A percentile compares a stretch with the other conserved stretches of the same genome.
These are phyloP conservation scores for Henckelia pumila DNA, from an alignment of 257 asterid species.

Conservation along the genomic window DNA sequence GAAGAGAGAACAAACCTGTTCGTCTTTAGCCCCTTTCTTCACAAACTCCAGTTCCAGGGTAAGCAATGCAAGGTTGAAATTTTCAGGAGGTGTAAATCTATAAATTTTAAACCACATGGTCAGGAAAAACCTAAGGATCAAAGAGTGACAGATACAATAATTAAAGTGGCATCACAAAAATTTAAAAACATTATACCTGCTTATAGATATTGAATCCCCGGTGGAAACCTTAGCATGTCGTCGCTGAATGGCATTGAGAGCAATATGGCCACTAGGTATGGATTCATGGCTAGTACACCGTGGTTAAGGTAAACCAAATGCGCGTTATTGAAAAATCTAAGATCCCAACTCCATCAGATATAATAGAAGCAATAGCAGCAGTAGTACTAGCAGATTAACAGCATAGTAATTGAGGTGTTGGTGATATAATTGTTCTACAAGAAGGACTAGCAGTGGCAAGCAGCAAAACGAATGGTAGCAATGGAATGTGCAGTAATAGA, in stretches of 20 bases:
- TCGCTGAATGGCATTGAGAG: slow-evolving; percentile 83
- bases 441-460: slow-evolving; percentile 3
- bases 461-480: neutral
- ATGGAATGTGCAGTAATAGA: neutral
- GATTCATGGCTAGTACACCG: slow-evolving; percentile 55
- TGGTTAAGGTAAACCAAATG: slow-evolving; percentile 56
- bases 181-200: slow-evolving; percentile 44
- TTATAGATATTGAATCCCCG: slow-evolving; percentile 69
- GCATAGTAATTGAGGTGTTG: neutral
- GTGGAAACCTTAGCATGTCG: slow-evolving; percentile 86
- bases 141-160: slow-evolving; percentile 4
- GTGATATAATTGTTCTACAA: slow-evolving; percentile 7
- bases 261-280: slow-evolving; percentile 63
- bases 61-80: slow-evolving; percentile 74
- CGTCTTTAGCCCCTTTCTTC: slow-evolving; percentile 85
- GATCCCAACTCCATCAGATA: slow-evolving; percentile 22
- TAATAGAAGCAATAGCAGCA: neutral
- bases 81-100: slow-evolving; percentile 85
- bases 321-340: slow-evolving; percentile 3
- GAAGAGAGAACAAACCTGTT: slow-evolving; percentile 49
- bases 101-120: slow-evolving; percentile 17
- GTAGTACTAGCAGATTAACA: slow-evolving; percentile 1
- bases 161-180: neutral
- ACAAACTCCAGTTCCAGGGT: slow-evolving; percentile 96
- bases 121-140: slow-evolving; percentile 8